Base-by-base conservation (phyloP, 1,284 basidiomycete genomes). In the Rhodotorula mucilaginosa region DNA sequence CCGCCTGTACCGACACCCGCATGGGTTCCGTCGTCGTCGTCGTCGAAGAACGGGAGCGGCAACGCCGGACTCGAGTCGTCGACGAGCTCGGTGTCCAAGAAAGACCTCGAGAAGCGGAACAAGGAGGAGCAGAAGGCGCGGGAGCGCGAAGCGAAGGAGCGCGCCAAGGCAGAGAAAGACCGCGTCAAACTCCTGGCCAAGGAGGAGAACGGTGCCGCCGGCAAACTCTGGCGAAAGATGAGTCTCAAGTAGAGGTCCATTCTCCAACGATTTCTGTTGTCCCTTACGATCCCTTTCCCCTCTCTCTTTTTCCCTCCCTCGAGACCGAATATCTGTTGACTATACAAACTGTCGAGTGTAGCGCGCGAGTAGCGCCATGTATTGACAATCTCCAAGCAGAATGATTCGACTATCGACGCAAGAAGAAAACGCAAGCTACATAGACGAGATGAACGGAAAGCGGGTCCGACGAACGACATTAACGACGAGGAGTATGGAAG, bases 81-180 rank as follows among this genome's bases (percentile, higher is more conserved):
- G 44, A 63, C 34, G 61, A 60, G 64, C 46, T 73, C 73, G 58
- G 21, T 62, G 16, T 62, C 61, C 31, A 49, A 26, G 31, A 71
- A 71, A 61, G 77, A 78, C 52, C 59, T 70, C 23, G 73, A 77
- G 63, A 65, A 58, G 61, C 65, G 69, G 12, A 26, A 62, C 29
- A 76, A 75, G 60, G 68, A 72, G 64, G 77, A 77, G 64, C 64
- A 71, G 51, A 74, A 77, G 65, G 61, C 44, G 31, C 57, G 71
- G 13, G 69, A 67, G 34, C 63, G 61, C 21, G 72, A 72, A 49
- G 68, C 64, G 13, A 73, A 77, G 46, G 52, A 39, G 44, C 65
- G 68, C 29, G 70, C 67, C 56, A 73, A 74, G 68, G 47, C 56
- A 19, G 58, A 71, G 71, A 74, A 75, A 65, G 68, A 74, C 61